A percentile compares a stretch with the other conserved stretches of the same genome.
These are phyloP conservation scores for Noccaea bulbosa DNA, from an alignment of 345 rosid genomes.

Conservation along the genomic window DNA sequence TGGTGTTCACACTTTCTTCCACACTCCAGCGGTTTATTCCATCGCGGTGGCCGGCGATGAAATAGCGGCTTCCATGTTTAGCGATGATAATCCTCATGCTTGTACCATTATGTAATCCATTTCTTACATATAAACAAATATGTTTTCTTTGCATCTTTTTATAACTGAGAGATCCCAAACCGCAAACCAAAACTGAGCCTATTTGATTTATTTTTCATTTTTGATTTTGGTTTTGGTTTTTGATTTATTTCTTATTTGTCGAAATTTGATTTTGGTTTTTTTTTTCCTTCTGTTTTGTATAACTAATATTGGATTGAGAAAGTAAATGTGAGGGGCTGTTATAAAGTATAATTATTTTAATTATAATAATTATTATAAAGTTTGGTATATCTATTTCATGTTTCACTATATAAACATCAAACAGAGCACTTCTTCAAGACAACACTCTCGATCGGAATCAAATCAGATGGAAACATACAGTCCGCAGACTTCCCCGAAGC, in stretches of 20 bases:
- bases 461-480: constrained; percentile 62
- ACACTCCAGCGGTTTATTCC: constrained; percentile 76
- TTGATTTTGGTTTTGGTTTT: background rate
- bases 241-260: background rate
- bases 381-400: background rate
- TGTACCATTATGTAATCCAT: constrained; percentile 66
- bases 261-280: constrained; percentile 1
- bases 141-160: constrained; percentile 7
- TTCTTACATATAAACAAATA: background rate
- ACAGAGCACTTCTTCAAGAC: constrained; percentile 50
- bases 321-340: background rate
- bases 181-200: background rate
- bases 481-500: constrained; percentile 41
- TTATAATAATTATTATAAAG: background rate
- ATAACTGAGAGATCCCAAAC: background rate
- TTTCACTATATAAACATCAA: constrained; percentile 1
- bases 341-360: too few relatives aligned
- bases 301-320: background rate
- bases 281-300: background rate
- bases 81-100: constrained; percentile 92
- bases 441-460: constrained; percentile 67
- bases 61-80: constrained; percentile 80
- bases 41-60: constrained; percentile 86
- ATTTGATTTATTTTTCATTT: background rate
- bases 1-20: constrained; percentile 71